phyloP scores from a whole-genome alignment of 768 basidiomycete genomes.

The Boletus rubroflammeus region DNA sequence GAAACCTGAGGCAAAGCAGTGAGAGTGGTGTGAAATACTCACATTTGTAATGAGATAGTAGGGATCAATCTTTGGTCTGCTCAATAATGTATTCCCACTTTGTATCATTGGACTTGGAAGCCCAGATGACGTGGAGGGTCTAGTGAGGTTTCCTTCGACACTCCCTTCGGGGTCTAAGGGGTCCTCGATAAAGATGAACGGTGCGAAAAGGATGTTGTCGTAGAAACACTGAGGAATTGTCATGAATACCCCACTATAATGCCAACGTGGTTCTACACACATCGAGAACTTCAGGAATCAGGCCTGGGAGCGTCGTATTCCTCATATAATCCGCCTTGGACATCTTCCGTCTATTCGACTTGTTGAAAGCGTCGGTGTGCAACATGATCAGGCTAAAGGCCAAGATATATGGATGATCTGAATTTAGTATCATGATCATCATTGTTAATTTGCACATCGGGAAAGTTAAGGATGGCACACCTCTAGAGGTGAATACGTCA shows the following conservation, averaged over 20 bases:
- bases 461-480: constrained; percentile 36
- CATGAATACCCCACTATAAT: constrained; percentile 1
- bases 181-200: constrained; percentile 96
- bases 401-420: constrained; percentile 92
- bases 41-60: constrained; percentile 88
- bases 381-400: constrained; percentile 99
- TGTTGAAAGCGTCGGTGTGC: constrained; percentile 98
- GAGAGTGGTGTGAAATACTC: constrained; percentile 21
- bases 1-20: constrained; percentile 6
- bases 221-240: constrained; percentile 69
- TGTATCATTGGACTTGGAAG: constrained; percentile 30
- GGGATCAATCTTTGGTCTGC: constrained; percentile 77
- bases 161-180: constrained; percentile 62
- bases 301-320: constrained; percentile 86
- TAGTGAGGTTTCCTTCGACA: constrained; percentile 39
- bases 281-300: constrained; percentile 79
- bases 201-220: constrained; percentile 94
- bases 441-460: background rate
- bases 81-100: constrained; percentile 40
- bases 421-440: background rate
- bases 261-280: constrained; percentile 41
- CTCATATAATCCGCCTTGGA: constrained; percentile 89
- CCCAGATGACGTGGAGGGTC: constrained; percentile 37
- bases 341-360: constrained; percentile 97
- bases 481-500: constrained; percentile 70